A percentile compares a stretch with the other conserved stretches of the same genome.
Evolutionary conservation across 2,329 filamentous ascomycete species (phyloP).

Genomic region (Cercospora sp.): DNA sequence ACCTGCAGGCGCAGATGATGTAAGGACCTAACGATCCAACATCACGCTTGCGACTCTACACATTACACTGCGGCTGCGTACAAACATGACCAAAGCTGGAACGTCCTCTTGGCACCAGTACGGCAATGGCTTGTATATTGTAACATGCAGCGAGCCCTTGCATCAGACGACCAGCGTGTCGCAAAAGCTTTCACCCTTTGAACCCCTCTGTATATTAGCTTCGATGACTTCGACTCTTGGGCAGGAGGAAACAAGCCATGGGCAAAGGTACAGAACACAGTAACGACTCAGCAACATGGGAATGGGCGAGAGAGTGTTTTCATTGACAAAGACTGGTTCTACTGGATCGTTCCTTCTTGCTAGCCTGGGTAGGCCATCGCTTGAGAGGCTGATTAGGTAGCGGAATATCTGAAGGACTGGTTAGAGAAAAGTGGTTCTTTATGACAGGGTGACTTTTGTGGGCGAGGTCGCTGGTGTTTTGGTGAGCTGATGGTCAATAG

Average conservation of each 20-base stretch:
- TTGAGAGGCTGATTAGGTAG: slow-evolving; percentile 9
- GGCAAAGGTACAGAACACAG: not conserved
- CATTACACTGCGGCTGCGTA: not conserved
- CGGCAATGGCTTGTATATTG: slow-evolving; percentile 9
- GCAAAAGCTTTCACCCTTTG: slow-evolving; percentile 8
- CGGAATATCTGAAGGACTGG: slow-evolving; percentile 7
- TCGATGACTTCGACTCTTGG: slow-evolving; percentile 11
- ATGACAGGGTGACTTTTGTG: not conserved
- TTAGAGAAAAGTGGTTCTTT: not conserved
- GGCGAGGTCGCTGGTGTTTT: not conserved
- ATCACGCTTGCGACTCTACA: not conserved
- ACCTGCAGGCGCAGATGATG: slow-evolving; percentile 99
- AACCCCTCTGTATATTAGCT: slow-evolving; percentile 6
- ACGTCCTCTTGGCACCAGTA: not conserved
- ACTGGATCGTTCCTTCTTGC: not conserved
- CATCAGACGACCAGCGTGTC: slow-evolving; percentile 16
- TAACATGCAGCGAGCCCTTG: slow-evolving; percentile 5
- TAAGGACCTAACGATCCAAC: slow-evolving; percentile 42
- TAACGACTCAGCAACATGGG: not conserved
- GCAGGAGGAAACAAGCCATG: not conserved
- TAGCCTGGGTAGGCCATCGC: not conserved
- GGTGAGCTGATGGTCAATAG: not conserved
- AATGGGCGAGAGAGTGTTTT: not conserved
- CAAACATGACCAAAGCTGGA: slow-evolving; percentile 2
- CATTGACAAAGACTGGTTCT: not conserved